Evolutionary conservation across 2,329 filamentous ascomycete genomes (phyloP).

Genomic region (Penicillium sp.): DNA sequence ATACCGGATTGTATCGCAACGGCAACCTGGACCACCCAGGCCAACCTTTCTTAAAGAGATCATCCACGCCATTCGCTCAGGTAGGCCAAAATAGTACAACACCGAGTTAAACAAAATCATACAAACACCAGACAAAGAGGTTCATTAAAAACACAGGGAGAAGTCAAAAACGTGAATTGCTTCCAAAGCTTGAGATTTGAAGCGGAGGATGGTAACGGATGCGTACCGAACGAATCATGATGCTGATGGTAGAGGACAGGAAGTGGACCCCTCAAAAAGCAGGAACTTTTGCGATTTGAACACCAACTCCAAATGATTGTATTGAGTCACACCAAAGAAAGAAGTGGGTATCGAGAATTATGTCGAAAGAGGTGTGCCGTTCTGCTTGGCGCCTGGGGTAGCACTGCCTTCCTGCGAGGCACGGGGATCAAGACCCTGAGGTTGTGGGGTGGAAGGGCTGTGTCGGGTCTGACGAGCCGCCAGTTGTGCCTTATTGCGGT

Average conservation of each 20-base stretch:
- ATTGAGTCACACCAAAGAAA: neutral
- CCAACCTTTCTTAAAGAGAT: slow-evolving; percentile 20
- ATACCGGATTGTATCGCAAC: slow-evolving; percentile 9
- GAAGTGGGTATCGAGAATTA: slow-evolving; percentile 7
- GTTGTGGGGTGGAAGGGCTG: slow-evolving; percentile 37
- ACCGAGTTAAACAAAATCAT: slow-evolving; percentile 16
- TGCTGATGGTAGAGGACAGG: neutral
- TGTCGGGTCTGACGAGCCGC: slow-evolving; percentile 34
- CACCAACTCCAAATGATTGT: neutral
- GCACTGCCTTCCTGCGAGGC: slow-evolving; percentile 37
- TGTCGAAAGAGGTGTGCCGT: slow-evolving; percentile 31
- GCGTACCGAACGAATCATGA: neutral
- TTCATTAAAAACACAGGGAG: slow-evolving; percentile 23
- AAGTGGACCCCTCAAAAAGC: neutral
- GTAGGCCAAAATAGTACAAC: slow-evolving; percentile 16
- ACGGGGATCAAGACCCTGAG: slow-evolving; percentile 25
- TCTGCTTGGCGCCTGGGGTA: slow-evolving; percentile 36
- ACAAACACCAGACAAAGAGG: slow-evolving; percentile 15
- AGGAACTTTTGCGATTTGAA: slow-evolving; percentile 4
- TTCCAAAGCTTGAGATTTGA: neutral
- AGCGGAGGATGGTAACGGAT: neutral
- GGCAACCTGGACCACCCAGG: slow-evolving; percentile 17
- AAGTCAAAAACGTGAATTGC: neutral
- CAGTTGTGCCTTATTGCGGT: slow-evolving; percentile 41
- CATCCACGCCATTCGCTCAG: slow-evolving; percentile 28